Base-by-base conservation (phyloP, 768 basidiomycete genomes). In the Leccinum sublutescens region DNA sequence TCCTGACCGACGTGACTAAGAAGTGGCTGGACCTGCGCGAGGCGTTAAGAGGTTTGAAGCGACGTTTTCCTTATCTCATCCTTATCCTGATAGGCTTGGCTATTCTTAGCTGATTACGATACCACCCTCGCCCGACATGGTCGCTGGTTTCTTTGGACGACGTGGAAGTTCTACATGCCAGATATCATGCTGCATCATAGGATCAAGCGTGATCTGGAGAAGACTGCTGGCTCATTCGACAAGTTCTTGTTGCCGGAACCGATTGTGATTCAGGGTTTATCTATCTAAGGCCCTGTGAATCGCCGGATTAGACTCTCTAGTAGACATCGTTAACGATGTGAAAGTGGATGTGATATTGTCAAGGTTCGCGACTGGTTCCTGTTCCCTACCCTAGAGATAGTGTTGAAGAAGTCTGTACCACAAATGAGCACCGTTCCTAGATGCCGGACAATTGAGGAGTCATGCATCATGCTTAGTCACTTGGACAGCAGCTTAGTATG, bases 61-160 rank as follows among this genome's bases (percentile, higher is more conserved):
- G 12, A 15, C 8, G 19, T 27, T 40, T 33, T 38, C 33, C n/a
- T 36, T 43, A 1, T 51, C 9, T 19, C 11, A 23, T 38, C 52
- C 43, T 43, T 43, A 43, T 43, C 40, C 40, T 43, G 40, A 43
- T 43, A 6, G 12, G 33, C 33, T 38, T 11, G 31, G 36, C 1
- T 31, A 21, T 57, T 52, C 50, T 53, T 70, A 89, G 87, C 72
- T 51, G 86, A 91, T 71, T 90, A 88, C 66, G 83, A 89, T 59
- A 84, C 82, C 68, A 84, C 80, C 34, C 79, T 80, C 21, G 78
- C 83, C 14, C 81, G 81, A 64, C 81, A 89, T 66, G 80, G 86
- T 23, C 83, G 89, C 43, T 71, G 80, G 67, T 91, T 91, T 78
- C 75, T 91, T 54, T 91, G 89, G 89, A 91, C 88, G 62, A 82